phyloP scores from a whole-genome alignment of 352 stramenopile genomes.

The Pythium rhizo-oryzae region DNA sequence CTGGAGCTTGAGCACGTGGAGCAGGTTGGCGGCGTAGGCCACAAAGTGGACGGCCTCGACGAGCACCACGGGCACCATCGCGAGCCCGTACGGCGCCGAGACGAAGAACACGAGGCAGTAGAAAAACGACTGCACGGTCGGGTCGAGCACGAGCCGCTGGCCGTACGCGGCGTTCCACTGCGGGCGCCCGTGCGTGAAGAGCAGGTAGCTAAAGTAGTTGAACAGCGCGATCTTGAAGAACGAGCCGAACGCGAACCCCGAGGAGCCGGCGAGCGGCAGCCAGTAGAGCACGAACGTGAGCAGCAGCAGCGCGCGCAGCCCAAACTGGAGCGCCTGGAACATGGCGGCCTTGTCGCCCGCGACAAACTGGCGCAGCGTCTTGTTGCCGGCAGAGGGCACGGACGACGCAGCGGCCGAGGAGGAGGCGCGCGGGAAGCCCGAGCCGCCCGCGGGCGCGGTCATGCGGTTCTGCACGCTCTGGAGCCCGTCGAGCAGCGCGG shows the following conservation, averaged over 20 bases:
- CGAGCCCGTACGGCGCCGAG: conserved; percentile 71
- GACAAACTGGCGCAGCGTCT: conserved; percentile 55
- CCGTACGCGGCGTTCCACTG: conserved; percentile 74
- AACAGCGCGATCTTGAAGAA: conserved; percentile 87
- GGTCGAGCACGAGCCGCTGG: conserved; percentile 83
- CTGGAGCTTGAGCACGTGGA: conserved; percentile 57
- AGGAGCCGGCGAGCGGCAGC: conserved; percentile 48
- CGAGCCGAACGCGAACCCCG: conserved; percentile 50
- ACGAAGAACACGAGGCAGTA: conserved; percentile 89
- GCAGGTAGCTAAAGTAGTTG: conserved; percentile 79
- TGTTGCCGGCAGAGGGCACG: conserved; percentile 26
- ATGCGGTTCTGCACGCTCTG: conserved; percentile 61
- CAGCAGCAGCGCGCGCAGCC: conserved; percentile 63
- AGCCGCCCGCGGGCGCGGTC: conserved; percentile 24
- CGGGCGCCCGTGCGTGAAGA: conserved; percentile 78
- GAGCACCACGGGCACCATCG: conserved; percentile 77
- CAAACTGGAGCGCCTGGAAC: conserved; percentile 79
- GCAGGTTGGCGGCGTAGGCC: conserved; percentile 58
- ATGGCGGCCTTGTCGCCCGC: conserved; percentile 57
- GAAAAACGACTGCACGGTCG: conserved; percentile 81
- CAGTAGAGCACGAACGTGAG: conserved; percentile 78
- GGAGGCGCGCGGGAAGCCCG: conserved; percentile 14
- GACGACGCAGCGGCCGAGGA: conserved; percentile 16
- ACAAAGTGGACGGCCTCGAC: conserved; percentile 82
- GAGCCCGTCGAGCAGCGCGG: conserved; percentile 71